These are phyloP conservation scores for Iberis amara DNA, from an alignment of 441 rosid species.

Conservation along the genomic window DNA sequence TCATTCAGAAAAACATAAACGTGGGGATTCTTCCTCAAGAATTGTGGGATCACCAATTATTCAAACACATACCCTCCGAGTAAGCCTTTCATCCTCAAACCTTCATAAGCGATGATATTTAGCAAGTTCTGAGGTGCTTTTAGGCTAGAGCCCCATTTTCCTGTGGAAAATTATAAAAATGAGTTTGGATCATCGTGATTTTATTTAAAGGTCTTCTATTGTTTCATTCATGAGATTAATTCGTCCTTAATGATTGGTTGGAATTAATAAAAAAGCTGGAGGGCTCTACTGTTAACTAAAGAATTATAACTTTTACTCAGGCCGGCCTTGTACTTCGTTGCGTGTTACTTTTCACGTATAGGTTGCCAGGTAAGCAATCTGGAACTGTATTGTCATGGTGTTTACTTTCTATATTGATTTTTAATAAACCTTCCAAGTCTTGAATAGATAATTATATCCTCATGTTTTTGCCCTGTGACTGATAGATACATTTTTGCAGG, in stretches of 20 bases:
- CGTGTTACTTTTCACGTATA: constrained; percentile 71
- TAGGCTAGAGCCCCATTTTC: no score
- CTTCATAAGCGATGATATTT: constrained; percentile 16
- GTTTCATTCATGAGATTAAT: constrained; percentile 9
- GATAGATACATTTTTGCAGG: constrained; percentile 44
- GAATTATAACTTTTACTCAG: constrained; percentile 44
- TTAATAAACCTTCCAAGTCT: constrained; percentile 8
- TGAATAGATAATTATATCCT: constrained; percentile 12
- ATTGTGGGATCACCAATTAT: constrained; percentile 80
- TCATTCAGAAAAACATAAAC: constrained; percentile 50
- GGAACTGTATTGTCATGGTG: constrained; percentile 16
- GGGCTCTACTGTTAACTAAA: constrained; percentile 25
- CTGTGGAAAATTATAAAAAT: no score
- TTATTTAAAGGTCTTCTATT: neutral
- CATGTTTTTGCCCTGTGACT: constrained; percentile 10
- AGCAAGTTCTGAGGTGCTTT: constrained; percentile 16
- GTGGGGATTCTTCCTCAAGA: constrained; percentile 68
- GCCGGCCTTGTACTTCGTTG: constrained; percentile 76
- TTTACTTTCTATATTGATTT: constrained; percentile 14
- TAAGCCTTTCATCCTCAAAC: constrained; percentile 38
- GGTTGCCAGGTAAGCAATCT: constrained; percentile 75
- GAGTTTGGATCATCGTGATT: no score
- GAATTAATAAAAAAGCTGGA: constrained; percentile 15
- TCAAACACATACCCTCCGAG: constrained; percentile 68
- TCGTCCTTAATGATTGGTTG: neutral